Conservation (phyloP, 1,284 basidiomycete genomes). For the Pseudozyma sp. region DNA sequence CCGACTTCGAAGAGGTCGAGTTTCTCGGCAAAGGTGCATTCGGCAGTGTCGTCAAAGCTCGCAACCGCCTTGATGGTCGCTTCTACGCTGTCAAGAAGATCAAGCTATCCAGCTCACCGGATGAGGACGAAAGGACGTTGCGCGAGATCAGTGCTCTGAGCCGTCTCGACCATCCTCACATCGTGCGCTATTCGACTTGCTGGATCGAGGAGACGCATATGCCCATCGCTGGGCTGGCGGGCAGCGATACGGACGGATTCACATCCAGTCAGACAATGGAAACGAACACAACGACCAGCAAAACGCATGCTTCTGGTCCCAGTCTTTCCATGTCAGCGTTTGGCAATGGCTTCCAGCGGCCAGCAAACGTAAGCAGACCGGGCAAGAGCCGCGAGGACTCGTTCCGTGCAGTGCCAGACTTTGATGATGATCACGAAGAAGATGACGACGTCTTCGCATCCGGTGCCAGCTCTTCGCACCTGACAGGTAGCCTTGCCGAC, state of each 20-base stretch:
- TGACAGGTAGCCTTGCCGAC: slow-evolving; percentile 65
- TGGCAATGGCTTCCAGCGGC: slow-evolving; percentile 38
- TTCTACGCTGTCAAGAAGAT: slow-evolving; percentile 85
- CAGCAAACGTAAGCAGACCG: slow-evolving; percentile 1
- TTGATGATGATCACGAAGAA: slow-evolving; percentile 46
- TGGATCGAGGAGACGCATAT: slow-evolving; percentile 65
- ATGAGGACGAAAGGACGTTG: slow-evolving; percentile 87
- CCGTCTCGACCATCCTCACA: slow-evolving; percentile 85
- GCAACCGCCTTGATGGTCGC: slow-evolving; percentile 77
- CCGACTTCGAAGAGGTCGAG: slow-evolving; percentile 68
- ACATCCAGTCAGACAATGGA: slow-evolving; percentile 38
- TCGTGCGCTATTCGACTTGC: slow-evolving; percentile 80
- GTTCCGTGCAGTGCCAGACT: slow-evolving; percentile 43
- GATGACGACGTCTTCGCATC: slow-evolving; percentile 62
- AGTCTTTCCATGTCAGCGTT: slow-evolving; percentile 45
- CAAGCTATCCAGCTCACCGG: slow-evolving; percentile 77
- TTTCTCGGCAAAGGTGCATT: slow-evolving; percentile 85
- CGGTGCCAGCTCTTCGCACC: slow-evolving; percentile 71
- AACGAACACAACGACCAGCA: slow-evolving; percentile 48
- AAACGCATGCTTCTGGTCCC: slow-evolving; percentile 45
- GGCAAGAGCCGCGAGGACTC: slow-evolving; percentile 30
- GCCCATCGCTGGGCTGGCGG: slow-evolving; percentile 32
- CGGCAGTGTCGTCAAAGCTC: slow-evolving; percentile 91
- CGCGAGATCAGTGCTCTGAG: slow-evolving; percentile 91
- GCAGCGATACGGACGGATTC: slow-evolving; percentile 42